These are phyloP conservation scores for Termitomyces sp. DNA, from an alignment of 768 basidiomycete genomes.

Conservation along the genomic window DNA sequence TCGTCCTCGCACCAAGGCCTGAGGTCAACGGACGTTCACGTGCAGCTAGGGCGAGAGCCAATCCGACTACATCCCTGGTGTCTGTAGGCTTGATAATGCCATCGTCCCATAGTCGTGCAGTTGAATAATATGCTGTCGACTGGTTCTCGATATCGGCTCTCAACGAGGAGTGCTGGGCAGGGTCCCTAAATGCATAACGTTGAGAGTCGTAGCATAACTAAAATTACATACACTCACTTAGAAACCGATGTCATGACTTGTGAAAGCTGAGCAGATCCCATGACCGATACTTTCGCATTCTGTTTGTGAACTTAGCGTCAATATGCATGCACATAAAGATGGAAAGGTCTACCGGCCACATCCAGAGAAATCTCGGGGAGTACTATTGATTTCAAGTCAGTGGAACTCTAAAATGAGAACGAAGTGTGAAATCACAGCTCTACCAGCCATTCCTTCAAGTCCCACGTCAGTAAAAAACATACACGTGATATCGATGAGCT, in stretches of 20 bases:
- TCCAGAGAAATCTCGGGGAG: slow-evolving; percentile 93
- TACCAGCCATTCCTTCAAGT: slow-evolving; percentile 77
- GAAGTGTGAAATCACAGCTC: slow-evolving; percentile 60
- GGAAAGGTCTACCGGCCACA: slow-evolving; percentile 79
- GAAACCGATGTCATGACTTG: slow-evolving; percentile 91
- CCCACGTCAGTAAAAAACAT: neutral
- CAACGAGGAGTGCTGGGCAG: slow-evolving; percentile 66
- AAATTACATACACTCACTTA: slow-evolving; percentile 37
- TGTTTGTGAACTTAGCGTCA: slow-evolving; percentile 20
- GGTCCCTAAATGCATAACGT: slow-evolving; percentile 47
- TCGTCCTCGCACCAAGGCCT: slow-evolving; percentile 18
- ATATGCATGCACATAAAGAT: slow-evolving; percentile 2
- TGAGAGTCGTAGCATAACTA: neutral
- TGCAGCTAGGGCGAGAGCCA: slow-evolving; percentile 79
- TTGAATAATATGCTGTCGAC: slow-evolving; percentile 82
- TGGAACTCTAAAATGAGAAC: neutral
- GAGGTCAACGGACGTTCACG: slow-evolving; percentile 26
- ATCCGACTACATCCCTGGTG: slow-evolving; percentile 81
- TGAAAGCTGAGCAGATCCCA: slow-evolving; percentile 91
- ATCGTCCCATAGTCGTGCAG: slow-evolving; percentile 92
- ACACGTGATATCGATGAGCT: slow-evolving; percentile 13
- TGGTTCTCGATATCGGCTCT: slow-evolving; percentile 84
- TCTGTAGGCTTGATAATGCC: slow-evolving; percentile 87
- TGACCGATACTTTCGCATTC: slow-evolving; percentile 92
- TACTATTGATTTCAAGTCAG: slow-evolving; percentile 44